Conservation (phyloP, 805 yeast species). For the Saccharomycopsis guyanensis region DNA sequence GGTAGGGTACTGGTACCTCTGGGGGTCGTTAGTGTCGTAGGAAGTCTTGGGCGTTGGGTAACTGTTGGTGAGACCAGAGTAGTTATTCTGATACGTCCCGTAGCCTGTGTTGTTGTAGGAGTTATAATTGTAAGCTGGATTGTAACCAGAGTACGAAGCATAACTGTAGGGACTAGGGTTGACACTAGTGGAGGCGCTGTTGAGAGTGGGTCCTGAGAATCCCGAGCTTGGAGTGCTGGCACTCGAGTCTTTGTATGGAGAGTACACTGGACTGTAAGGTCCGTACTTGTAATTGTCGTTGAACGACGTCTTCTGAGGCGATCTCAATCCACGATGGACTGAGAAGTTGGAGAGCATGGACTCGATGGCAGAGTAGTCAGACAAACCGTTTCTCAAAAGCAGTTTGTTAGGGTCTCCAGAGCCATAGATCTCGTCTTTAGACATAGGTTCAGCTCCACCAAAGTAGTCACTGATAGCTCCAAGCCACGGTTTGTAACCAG, state of each 20-base stretch:
- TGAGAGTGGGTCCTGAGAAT: background rate
- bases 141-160: background rate
- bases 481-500: slow-evolving; percentile 1
- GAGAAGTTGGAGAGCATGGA: slow-evolving; percentile 3
- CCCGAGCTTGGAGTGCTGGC: background rate
- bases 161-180: background rate
- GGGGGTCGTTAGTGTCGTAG: background rate
- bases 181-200: background rate
- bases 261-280: background rate
- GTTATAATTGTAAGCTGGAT: background rate
- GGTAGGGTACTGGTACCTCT: background rate
- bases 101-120: background rate
- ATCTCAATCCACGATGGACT: slow-evolving; percentile 1
- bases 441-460: background rate
- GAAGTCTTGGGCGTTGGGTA: background rate
- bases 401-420: background rate
- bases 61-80: no score
- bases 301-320: slow-evolving; percentile 4
- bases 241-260: background rate
- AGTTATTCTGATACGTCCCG: background rate
- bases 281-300: background rate
- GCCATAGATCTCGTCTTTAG: slow-evolving; percentile 7
- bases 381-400: slow-evolving; percentile 2
- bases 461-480: background rate
- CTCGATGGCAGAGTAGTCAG: slow-evolving; percentile 4